Conservation (phyloP, 2,329 filamentous ascomycete species). For the Exophiala bonariae region DNA sequence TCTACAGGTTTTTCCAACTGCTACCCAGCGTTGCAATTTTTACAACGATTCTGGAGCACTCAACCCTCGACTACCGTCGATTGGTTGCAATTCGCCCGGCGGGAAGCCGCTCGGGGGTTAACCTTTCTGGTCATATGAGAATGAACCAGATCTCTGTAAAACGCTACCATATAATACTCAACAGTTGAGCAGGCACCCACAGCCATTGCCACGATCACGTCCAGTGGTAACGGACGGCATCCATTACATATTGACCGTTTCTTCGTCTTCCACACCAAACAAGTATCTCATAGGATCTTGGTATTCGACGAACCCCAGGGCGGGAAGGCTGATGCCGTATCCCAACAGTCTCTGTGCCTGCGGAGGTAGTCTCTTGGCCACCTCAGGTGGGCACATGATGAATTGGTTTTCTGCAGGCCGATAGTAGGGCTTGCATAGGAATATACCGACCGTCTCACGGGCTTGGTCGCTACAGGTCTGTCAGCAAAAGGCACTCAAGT, state of each 20-base stretch:
- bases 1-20: slow-evolving; percentile 21
- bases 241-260: slow-evolving; percentile 36
- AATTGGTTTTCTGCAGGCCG: slow-evolving; percentile 32
- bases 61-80: slow-evolving; percentile 1
- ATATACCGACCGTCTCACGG: slow-evolving; percentile 23
- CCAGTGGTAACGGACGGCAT: too few relatives aligned
- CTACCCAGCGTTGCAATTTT: slow-evolving; percentile 21
- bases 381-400: slow-evolving; percentile 27
- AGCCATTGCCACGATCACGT: too few relatives aligned
- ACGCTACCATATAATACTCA: too few relatives aligned
- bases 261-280: slow-evolving; percentile 32
- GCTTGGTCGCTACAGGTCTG: slow-evolving; percentile 14
- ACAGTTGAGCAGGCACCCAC: too few relatives aligned
- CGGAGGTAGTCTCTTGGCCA: slow-evolving; percentile 22
- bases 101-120: slow-evolving; percentile 8
- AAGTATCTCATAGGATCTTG: slow-evolving; percentile 28
- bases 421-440: slow-evolving; percentile 22
- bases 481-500: too few relatives aligned
- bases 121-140: slow-evolving; percentile 21
- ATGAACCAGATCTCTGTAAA: slow-evolving; percentile 14
- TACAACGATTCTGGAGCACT: slow-evolving; percentile 24
- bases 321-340: slow-evolving; percentile 27
- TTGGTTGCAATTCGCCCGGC: slow-evolving; percentile 20
- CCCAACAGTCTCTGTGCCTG: slow-evolving; percentile 29
- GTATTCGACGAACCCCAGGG: slow-evolving; percentile 27